Evolutionary conservation across 106 monocot species (phyloP), one percentile per base, ranked within the genome.

Genomic region (Ottelia alismoides): DNA sequence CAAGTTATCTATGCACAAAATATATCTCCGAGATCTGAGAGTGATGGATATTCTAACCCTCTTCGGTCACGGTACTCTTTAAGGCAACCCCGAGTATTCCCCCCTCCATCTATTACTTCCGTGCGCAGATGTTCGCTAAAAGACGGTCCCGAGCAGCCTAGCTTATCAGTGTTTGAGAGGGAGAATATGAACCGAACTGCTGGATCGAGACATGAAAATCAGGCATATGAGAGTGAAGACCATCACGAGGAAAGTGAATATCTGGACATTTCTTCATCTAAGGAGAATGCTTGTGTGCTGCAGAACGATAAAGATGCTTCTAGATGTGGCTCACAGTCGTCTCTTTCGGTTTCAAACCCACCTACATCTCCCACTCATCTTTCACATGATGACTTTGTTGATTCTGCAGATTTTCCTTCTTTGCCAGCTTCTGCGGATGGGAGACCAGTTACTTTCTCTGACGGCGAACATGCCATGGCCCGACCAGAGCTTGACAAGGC

Each of bases 351-450:
- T 64, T 76, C 88, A 49, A 94, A 78, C 47, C 84, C 94, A 26
- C 94, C 94, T 57, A 63, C 65, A 56, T 84, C 88, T 21, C 94
- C 94, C 5, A 71, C 77, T 25, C 87, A 84, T 49, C 73, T 75
- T 65, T 93, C 80, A 9, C 84, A 94, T 71, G 80, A 88, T 73
- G 88, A 84, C 22, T 71, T 84, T 64, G 94, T 88, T 78, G 81
- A 83, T 25, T 65, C 66, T 49, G 72, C 76, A 54, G 84, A 78
- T 58, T 66, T 69, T 11, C 60, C 73, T 16, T 53, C 74, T 46
- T 52, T 72, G 14, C 63, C 74, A 30, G 57, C 77, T 55, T 74
- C 72, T 47, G 48, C 58, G 56, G 65, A 70, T 46, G 79, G 57
- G 31, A 75, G 68, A 31, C 69, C 55, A 17, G 55, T 69, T 64